A percentile compares a stretch with the other conserved stretches of the same genome.
Conservation (phyloP, 2,329 filamentous ascomycete genomes). For the Penicillium palitans region DNA sequence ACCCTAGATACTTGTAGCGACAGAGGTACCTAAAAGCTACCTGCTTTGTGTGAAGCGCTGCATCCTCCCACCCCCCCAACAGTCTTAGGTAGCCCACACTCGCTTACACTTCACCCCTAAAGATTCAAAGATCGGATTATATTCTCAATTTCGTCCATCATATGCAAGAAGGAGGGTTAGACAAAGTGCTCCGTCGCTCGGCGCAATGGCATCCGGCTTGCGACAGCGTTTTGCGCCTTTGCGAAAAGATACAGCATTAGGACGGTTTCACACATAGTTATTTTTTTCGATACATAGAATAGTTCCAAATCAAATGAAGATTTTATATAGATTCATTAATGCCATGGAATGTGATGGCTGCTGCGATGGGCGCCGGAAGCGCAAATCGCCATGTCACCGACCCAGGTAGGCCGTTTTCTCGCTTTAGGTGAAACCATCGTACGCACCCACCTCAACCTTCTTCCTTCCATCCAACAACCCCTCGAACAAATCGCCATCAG, state of each 20-base stretch:
- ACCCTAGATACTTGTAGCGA: neutral
- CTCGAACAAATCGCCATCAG: conserved; percentile 13
- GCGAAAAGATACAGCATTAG: conserved; percentile 16
- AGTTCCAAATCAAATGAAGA: neutral
- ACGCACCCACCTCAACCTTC: conserved; percentile 35
- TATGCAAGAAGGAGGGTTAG: conserved; percentile 10
- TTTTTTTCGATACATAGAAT: conserved; percentile 6
- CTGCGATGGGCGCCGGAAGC: conserved; percentile 25
- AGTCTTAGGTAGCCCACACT: neutral
- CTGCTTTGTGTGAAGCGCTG: conserved; percentile 5
- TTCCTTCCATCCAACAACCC: conserved; percentile 22
- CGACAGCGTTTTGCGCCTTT: conserved; percentile 29
- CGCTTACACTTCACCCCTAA: neutral
- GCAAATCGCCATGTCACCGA: conserved; percentile 36
- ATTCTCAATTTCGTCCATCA: conserved; percentile 2
- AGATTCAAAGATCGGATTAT: neutral
- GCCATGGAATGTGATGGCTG: conserved; percentile 22
- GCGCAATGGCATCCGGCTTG: conserved; percentile 28
- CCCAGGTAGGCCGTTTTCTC: conserved; percentile 37
- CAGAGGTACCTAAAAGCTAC: conserved; percentile 5
- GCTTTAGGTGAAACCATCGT: conserved; percentile 46
- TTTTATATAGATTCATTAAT: conserved; percentile 1
- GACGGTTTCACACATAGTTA: neutral
- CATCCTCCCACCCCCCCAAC: neutral
- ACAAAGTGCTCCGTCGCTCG: conserved; percentile 21